Conservation (phyloP, 495 filamentous ascomycete genomes). For the Penicillium paradoxum region DNA sequence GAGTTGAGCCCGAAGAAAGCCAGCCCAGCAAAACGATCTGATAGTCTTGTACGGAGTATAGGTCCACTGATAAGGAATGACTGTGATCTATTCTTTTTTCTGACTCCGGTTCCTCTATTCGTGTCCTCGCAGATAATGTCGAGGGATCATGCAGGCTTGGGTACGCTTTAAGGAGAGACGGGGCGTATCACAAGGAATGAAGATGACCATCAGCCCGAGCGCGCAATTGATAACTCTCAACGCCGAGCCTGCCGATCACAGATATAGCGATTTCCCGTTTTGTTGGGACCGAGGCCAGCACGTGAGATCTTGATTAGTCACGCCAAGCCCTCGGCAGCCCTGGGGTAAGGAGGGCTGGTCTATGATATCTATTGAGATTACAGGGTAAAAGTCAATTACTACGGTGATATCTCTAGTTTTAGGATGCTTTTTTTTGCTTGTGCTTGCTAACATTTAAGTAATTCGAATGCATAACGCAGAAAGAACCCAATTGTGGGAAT, state of each 20-base stretch:
- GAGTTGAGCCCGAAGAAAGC: not conserved
- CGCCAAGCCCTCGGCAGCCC: not conserved
- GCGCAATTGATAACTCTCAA: not conserved
- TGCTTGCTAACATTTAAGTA: no score
- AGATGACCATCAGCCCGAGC: not conserved
- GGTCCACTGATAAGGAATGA: conserved; percentile 5
- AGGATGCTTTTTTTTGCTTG: no score
- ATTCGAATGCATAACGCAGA: no score
- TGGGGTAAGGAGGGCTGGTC: no score
- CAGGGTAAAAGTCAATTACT: no score
- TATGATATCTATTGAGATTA: no score
- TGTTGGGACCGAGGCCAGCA: conserved; percentile 16
- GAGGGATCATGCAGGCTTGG: not conserved
- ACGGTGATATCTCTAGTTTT: no score
- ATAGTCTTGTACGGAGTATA: not conserved
- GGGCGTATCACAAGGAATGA: not conserved
- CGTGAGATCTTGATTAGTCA: conserved; percentile 12
- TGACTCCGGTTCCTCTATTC: not conserved
- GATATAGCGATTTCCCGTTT: conserved; percentile 5
- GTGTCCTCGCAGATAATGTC: not conserved
- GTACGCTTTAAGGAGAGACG: conserved; percentile 1
- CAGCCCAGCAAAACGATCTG: not conserved
- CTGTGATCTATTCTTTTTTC: not conserved
- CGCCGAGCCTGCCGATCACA: conserved; percentile 11
- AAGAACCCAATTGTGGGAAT: no score